Evolutionary conservation across 1,284 basidiomycete species (phyloP).

Genomic region (Cryptococcus floricola): DNA sequence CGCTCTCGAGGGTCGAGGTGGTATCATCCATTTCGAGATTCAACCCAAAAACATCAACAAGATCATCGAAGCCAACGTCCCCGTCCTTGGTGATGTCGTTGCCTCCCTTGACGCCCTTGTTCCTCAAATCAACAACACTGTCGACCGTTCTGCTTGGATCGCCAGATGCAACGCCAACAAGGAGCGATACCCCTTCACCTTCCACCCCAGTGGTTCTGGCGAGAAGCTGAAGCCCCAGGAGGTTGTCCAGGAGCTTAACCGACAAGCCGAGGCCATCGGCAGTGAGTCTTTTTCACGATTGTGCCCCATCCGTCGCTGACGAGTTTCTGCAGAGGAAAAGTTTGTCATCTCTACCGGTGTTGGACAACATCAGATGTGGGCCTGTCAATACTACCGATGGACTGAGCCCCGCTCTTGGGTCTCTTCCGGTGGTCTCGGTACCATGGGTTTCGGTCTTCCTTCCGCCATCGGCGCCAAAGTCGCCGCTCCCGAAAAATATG

Average conservation of each 20-base stretch:
- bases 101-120: conserved; percentile 76
- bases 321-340: conserved; percentile 63
- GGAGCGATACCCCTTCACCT: conserved; percentile 84
- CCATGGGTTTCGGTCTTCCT: conserved; percentile 97
- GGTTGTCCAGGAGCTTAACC: conserved; percentile 87
- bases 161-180: conserved; percentile 81
- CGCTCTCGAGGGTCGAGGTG: conserved; percentile 78
- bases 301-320: not conserved
- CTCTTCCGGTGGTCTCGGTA: conserved; percentile 94
- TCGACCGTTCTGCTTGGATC: conserved; percentile 75
- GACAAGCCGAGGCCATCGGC: conserved; percentile 60
- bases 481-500: conserved; percentile 86
- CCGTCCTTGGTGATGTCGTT: conserved; percentile 89
- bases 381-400: conserved; percentile 92
- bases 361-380: conserved; percentile 99
- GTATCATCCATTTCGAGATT: conserved; percentile 99
- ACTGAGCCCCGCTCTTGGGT: conserved; percentile 81
- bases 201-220: conserved; percentile 62
- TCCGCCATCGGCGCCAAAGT: conserved; percentile 95
- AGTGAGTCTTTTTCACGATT: conserved; percentile 28
- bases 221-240: conserved; percentile 91
- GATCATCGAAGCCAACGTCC: conserved; percentile 90
- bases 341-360: conserved; percentile 90
- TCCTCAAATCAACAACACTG: conserved; percentile 62
- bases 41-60: conserved; percentile 99